A percentile compares a stretch with the other conserved stretches of the same genome.
Conservation (phyloP, 495 filamentous ascomycete genomes). For the Corynascus novoguineensis region DNA sequence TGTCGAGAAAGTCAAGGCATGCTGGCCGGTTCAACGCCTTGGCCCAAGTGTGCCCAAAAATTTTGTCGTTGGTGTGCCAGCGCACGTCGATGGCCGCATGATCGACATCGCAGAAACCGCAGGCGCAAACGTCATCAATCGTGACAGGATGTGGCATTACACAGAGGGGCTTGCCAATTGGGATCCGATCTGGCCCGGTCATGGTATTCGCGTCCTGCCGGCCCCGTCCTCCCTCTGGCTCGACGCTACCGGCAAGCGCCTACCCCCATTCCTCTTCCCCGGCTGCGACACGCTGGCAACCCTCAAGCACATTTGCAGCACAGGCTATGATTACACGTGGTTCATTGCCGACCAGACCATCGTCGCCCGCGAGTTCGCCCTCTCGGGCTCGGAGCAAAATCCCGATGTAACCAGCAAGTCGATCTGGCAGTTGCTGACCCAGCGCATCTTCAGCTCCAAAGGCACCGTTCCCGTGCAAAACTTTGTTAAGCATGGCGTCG, state of each 20-base stretch:
- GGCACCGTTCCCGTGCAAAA: constrained; percentile 44
- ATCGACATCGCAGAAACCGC: constrained; percentile 42
- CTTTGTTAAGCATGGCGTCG: constrained; percentile 46
- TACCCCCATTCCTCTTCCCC: constrained; percentile 45
- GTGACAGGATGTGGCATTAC: constrained; percentile 52
- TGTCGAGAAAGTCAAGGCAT: constrained; percentile 44
- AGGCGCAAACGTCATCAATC: constrained; percentile 46
- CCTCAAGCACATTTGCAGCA: constrained; percentile 48
- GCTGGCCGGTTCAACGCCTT: constrained; percentile 44
- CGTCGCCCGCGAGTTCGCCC: constrained; percentile 47
- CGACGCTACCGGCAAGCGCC: constrained; percentile 46
- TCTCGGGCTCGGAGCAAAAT: constrained; percentile 52
- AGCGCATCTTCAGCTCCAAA: constrained; percentile 42
- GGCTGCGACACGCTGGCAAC: constrained; percentile 48
- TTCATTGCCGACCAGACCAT: constrained; percentile 49
- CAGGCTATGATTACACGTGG: constrained; percentile 52
- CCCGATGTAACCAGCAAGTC: constrained; percentile 49
- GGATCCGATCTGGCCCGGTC: constrained; percentile 47
- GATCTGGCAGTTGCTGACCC: constrained; percentile 40
- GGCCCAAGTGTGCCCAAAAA: constrained; percentile 42
- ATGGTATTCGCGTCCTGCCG: constrained; percentile 48
- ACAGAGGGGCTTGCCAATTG: constrained; percentile 50
- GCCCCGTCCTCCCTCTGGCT: constrained; percentile 50
- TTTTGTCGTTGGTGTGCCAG: constrained; percentile 49
- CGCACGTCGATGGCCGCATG: constrained; percentile 50